These are phyloP conservation scores for Durusdinium trenchii DNA, from an alignment of 73 alveolate species.

Conservation along the genomic window DNA sequence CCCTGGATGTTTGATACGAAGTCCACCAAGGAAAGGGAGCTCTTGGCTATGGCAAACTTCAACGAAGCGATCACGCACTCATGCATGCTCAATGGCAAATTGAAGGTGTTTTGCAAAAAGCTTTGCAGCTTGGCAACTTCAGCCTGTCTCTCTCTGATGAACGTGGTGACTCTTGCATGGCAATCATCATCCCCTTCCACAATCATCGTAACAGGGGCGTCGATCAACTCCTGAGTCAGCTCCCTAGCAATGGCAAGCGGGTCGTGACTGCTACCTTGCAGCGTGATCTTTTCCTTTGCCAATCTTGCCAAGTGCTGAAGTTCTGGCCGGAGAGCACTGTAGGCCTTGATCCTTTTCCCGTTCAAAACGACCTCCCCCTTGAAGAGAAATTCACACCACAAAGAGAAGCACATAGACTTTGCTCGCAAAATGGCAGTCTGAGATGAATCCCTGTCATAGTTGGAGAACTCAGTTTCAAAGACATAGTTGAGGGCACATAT, in stretches of 20 bases:
- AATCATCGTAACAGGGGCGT: constrained; percentile 1
- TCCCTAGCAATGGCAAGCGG: constrained; percentile 15
- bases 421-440: background rate
- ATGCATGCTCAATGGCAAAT: constrained; percentile 25
- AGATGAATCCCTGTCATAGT: background rate
- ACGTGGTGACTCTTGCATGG: background rate
- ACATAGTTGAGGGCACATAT: background rate
- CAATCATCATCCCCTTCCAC: constrained; percentile 40
- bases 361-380: background rate
- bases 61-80: background rate
- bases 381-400: constrained; percentile 37
- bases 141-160: background rate
- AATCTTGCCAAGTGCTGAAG: background rate
- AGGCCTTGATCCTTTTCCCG: constrained; percentile 23
- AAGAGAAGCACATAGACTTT: background rate
- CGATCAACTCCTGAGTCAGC: constrained; percentile 27
- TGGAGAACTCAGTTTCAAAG: background rate
- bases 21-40: constrained; percentile 10
- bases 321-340: constrained; percentile 16
- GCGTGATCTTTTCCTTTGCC: background rate
- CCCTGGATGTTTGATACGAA: background rate
- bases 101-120: background rate
- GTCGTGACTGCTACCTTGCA: background rate
- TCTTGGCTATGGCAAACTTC: background rate
- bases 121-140: background rate